These are phyloP conservation scores for Pontederia crassipes DNA, from an alignment of 176 grass and related monocot genomes.

Conservation along the genomic window DNA sequence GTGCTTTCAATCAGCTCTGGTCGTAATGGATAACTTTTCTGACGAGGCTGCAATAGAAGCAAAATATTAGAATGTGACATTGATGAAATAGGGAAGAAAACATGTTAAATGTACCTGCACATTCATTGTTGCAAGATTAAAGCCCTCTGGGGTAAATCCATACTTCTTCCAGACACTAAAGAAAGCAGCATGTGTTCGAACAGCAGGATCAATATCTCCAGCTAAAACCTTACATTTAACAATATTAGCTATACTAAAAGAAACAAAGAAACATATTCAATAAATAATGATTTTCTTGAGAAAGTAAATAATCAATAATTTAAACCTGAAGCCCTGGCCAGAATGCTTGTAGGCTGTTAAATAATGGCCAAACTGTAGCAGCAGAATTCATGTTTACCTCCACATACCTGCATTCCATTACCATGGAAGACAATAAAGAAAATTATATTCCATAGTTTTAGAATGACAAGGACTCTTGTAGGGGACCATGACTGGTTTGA, in stretches of 20 bases:
- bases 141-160: constrained; percentile 91
- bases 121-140: constrained; percentile 84
- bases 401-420: constrained; percentile 62
- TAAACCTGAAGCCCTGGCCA: constrained; percentile 99
- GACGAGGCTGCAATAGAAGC: constrained; percentile 27
- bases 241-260: constrained; percentile 62
- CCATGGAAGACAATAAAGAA: not conserved
- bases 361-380: constrained; percentile 91
- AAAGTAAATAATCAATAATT: constrained; percentile 17
- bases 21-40: constrained; percentile 77
- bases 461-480: too few species aligned
- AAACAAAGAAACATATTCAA: constrained; percentile 20
- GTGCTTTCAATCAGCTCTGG: constrained; percentile 98
- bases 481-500: too few species aligned
- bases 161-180: constrained; percentile 98
- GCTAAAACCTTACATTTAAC: constrained; percentile 95
- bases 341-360: constrained; percentile 97
- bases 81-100: constrained; percentile 2
- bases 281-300: constrained; percentile 3
- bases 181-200: constrained; percentile 95
- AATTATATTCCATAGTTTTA: not conserved
- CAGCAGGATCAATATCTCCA: constrained; percentile 91
- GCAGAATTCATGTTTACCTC: constrained; percentile 98
- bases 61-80: not conserved
- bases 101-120: constrained; percentile 42